These are phyloP conservation scores for Leersia perrieri DNA, from an alignment of 176 grass and related monocot species.

Conservation along the genomic window DNA sequence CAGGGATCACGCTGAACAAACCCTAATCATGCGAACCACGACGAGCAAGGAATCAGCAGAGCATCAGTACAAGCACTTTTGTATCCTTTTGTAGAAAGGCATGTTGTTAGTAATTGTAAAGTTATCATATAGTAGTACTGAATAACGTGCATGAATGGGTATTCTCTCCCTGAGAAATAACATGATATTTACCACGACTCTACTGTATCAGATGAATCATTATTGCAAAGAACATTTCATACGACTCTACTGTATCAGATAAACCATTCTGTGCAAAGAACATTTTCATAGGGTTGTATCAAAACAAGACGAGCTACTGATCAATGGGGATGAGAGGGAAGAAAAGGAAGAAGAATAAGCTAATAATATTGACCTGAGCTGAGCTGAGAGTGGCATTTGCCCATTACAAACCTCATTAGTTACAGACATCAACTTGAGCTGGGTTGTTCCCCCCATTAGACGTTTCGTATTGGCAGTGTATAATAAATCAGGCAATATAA, in stretches of 20 bases:
- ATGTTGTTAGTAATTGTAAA: not conserved
- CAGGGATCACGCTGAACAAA: not conserved
- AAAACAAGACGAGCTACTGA: not conserved
- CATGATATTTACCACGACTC: not conserved
- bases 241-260: not conserved
- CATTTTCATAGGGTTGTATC: not conserved
- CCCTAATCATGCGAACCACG: not conserved
- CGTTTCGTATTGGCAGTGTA: slow-evolving; percentile 24
- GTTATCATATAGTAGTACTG: not conserved
- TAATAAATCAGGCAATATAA: slow-evolving; percentile 16
- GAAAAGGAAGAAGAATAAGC: not conserved
- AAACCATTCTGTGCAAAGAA: not conserved
- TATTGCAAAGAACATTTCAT: not conserved
- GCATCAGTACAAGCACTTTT: not conserved
- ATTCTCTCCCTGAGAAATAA: not conserved
- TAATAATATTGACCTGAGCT: slow-evolving; percentile 16
- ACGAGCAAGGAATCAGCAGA: not conserved
- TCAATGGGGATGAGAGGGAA: not conserved
- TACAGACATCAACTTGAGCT: slow-evolving; percentile 40
- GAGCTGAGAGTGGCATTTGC: slow-evolving; percentile 30
- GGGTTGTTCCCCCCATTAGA: not conserved
- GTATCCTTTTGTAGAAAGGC: too few species aligned
- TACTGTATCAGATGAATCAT: not conserved
- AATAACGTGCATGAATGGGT: not conserved
- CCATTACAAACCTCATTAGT: slow-evolving; percentile 42